Evolutionary conservation across 495 filamentous ascomycete species (phyloP), one percentile per base, ranked within the genome.

Genomic region (Penicillium paradoxum): DNA sequence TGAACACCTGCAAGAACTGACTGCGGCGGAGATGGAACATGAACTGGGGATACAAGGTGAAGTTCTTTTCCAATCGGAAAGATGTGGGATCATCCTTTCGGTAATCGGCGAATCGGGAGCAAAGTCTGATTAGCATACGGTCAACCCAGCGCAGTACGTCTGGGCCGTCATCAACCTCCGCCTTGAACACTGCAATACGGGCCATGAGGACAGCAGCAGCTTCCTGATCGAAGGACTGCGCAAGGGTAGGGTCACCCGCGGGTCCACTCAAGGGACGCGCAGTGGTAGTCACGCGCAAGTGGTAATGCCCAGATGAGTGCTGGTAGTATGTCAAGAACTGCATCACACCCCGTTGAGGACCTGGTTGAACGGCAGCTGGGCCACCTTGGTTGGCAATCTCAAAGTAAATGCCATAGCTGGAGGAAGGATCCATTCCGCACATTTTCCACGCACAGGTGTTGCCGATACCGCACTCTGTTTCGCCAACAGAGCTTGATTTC

Each of bases 371-470:
- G 59, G 90, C 87, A 30, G 89, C 77, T 18, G 93, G 87, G 15
- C 90, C 91, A 36, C 88, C 90, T 73, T 99, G 95, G 64, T 87
- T 90, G 40, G 95, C 92, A 64, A 97, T 93, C 65, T 99, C 95
- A 58, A 96, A 99, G 75, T 97, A 99, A 54, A 97, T 79, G 45
- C 91, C 95, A 57, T 97, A 97, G 60, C 90, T 96, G 24, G 93
- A 84, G 45, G 83, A 85, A 25, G 95, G 95, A 60, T 96, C 91
- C 55, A 99, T 96, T 53, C 89, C 90, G 62, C 93, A 97, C 91
- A 99, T 97, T 73, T 97, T 99, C 95, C 95, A 99, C 2, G 91
- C 92, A 72, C 95, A 97, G 6, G 95, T 99, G 64, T 97, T 97
- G 63, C 95, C 95, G 60, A 97, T 97, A 59, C 95, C 95, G 68